Percentiles rank a stretch among this genome's conserved stretches.
phyloP scores from a whole-genome alignment of 306 rosid genomes.

The Gastrolobium villosum region DNA sequence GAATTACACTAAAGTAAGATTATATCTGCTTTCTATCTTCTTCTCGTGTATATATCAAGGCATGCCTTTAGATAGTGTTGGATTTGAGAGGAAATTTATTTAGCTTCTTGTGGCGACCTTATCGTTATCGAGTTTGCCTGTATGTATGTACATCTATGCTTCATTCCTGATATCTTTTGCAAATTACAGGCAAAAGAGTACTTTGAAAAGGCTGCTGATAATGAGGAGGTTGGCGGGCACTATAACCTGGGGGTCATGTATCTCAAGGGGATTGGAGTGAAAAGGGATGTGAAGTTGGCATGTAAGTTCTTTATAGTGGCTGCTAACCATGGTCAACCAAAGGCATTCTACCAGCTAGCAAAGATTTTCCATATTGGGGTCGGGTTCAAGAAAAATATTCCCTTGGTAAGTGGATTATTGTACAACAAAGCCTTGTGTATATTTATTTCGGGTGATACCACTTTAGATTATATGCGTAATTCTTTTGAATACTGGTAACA shows the following conservation, averaged over 20 bases:
- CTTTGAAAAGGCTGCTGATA: constrained; percentile 91
- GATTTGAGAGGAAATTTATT: neutral
- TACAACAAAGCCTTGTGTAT: neutral
- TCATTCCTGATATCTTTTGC: constrained; percentile 24
- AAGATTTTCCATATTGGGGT: constrained; percentile 97
- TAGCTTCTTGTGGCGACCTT: neutral
- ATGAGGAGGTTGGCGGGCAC: constrained; percentile 85
- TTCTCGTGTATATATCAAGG: neutral
- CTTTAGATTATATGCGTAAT: constrained; percentile 1
- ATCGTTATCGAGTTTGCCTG: neutral
- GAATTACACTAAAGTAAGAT: constrained; percentile 84
- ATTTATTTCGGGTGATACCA: constrained; percentile 13
- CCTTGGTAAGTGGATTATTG: constrained; percentile 64
- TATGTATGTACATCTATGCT: neutral
- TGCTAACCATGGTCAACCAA: constrained; percentile 95
- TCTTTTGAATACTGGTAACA: neutral
- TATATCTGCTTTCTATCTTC: neutral
- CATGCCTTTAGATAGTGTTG: neutral
- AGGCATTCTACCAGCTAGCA: constrained; percentile 98
- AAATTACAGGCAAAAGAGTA: constrained; percentile 85
- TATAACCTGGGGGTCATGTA: constrained; percentile 94
- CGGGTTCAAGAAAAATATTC: constrained; percentile 85
- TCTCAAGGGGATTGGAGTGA: constrained; percentile 97
- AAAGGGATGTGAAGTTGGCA: constrained; percentile 84
- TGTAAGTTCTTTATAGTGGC: constrained; percentile 73